phyloP scores from a whole-genome alignment of 495 filamentous ascomycete species.

The Chlorociboria aeruginascens region DNA sequence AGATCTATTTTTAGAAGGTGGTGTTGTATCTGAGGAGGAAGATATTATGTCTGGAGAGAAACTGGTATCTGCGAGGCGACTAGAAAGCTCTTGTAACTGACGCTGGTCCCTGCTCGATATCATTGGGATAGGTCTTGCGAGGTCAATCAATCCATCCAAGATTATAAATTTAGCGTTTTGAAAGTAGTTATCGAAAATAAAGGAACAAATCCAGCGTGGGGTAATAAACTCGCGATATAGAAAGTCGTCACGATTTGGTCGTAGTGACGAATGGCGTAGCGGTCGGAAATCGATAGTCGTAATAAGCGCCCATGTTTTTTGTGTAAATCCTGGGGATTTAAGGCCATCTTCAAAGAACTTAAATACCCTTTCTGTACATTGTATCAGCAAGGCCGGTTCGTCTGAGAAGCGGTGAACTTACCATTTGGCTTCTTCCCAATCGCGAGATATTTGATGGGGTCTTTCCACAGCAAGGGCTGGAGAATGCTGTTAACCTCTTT shows the following conservation, averaged over 20 bases:
- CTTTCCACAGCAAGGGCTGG: constrained; percentile 4
- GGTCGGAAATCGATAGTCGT: constrained; percentile 1
- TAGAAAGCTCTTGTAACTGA: not conserved
- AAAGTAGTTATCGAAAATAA: no score
- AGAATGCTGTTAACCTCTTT: constrained; percentile 1
- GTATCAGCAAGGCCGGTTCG: not conserved
- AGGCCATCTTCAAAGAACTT: not conserved
- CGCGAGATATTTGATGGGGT: constrained; percentile 7
- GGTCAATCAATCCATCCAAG: no score
- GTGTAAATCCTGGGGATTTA: not conserved
- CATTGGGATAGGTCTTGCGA: no score
- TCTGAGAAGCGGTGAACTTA: not conserved
- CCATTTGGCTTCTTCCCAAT: not conserved
- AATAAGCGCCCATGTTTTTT: not conserved
- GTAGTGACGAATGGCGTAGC: not conserved
- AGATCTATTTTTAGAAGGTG: no score
- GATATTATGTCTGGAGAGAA: not conserved
- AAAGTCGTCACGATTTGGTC: not conserved
- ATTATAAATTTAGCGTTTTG: no score
- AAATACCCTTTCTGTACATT: not conserved
- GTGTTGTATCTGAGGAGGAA: not conserved
- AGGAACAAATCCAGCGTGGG: no score
- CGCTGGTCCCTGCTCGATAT: no score
- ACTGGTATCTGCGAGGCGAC: not conserved
- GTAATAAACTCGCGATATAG: not conserved